phyloP scores from a whole-genome alignment of 1,284 basidiomycete genomes.

The Malassezia equina region DNA sequence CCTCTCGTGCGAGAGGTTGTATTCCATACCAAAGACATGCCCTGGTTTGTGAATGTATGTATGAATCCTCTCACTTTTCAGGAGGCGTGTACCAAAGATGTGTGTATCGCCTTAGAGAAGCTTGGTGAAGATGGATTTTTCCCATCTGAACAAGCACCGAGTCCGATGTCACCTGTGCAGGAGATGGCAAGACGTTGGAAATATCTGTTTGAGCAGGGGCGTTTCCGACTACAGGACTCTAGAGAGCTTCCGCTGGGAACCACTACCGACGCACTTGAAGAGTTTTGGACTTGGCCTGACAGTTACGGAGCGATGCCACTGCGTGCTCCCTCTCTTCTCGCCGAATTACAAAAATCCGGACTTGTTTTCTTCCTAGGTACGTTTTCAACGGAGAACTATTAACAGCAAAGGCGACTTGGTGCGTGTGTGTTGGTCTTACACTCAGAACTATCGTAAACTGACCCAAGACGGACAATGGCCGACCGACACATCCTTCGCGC shows the following conservation, averaged over 20 bases:
- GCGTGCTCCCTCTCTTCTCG: constrained; percentile 56
- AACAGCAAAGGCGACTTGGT: constrained; percentile 4
- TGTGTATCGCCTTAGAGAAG: constrained; percentile 49
- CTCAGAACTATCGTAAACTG: constrained; percentile 55
- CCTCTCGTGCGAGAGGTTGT: constrained; percentile 37
- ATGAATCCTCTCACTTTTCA: neutral
- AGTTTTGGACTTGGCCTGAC: constrained; percentile 38
- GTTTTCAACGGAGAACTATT: constrained; percentile 55
- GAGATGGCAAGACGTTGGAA: constrained; percentile 66
- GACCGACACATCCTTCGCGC: constrained; percentile 64
- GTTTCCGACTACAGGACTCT: constrained; percentile 66
- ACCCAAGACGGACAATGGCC: constrained; percentile 85
- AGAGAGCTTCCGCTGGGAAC: constrained; percentile 58
- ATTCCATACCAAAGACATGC: constrained; percentile 47
- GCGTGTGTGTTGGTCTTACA: neutral
- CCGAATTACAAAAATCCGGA: constrained; percentile 54
- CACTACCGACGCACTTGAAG: constrained; percentile 22
- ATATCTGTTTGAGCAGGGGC: constrained; percentile 59
- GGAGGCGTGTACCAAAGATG: constrained; percentile 31
- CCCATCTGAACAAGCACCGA: constrained; percentile 31
- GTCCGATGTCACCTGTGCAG: constrained; percentile 49
- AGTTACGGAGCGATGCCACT: constrained; percentile 21
- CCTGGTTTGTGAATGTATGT: constrained; percentile 42
- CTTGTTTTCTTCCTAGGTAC: constrained; percentile 95
- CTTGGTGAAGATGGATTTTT: constrained; percentile 55